Base-by-base conservation (phyloP, 2,329 filamentous ascomycete species). In the Camillea tinctor region DNA sequence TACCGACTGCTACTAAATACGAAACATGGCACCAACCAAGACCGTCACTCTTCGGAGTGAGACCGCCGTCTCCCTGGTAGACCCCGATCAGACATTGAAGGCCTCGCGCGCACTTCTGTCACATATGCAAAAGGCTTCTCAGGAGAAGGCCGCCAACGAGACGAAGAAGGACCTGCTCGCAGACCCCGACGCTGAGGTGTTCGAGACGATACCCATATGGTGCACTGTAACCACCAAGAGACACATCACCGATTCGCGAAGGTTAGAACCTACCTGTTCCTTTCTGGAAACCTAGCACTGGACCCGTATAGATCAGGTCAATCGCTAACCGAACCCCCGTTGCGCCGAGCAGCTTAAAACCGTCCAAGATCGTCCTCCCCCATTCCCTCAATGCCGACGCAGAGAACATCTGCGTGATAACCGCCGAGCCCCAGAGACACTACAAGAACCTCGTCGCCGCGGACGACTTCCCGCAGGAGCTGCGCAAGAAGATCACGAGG, bases 371-470 rank as follows among this genome's bases (percentile, higher is more conserved):
- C 70, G 69, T 81, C 66, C 81, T 96, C 56, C 91, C 92, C 53
- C 88, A 96, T 76, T 82, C 90, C 9, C 84, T 96, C 64, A 88
- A 91, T 77, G 80, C 84, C 65, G 84, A 87, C 66, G 78, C 69
- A 4, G 66, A 73, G 44, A 66, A 62, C 54, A 85, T 97, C 76
- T 97, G 93, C 78, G 81, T 97, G 62, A 96, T 97, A 75, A 92
- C 89, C 58, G 91, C 92, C 68, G 84, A 87, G 71, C 86, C 86
- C 22, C 70, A 71, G 64, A 61, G 69, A 30, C 65, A 66, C 57
- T 96, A 95, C 84, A 98, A 98, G 81, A 89, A 98, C 76, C 83
- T 96, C 52, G 84, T 97, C 64, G 88, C 87, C 55, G 86, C 89
- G 58, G 84, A 89, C 50, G 84, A 86, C 24, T 93, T 92, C 79